Conservation (phyloP, 2,329 filamentous ascomycete species). For the Hirsutella minnesotensis region DNA sequence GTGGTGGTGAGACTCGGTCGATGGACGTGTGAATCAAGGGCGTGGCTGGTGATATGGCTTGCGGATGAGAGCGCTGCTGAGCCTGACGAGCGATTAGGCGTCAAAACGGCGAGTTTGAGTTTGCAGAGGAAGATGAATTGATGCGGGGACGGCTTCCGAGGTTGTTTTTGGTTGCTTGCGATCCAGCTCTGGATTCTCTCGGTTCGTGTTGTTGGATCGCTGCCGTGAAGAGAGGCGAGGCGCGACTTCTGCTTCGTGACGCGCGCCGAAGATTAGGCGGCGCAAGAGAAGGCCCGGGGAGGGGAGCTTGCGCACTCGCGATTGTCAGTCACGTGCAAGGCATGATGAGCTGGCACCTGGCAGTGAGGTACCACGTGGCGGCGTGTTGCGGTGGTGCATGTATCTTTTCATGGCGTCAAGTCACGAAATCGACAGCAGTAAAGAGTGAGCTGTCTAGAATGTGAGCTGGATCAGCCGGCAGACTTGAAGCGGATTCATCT, state of each 20-base stretch:
- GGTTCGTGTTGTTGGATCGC: constrained; percentile 7
- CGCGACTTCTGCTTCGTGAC: constrained; percentile 11
- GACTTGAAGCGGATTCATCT: too few relatives aligned
- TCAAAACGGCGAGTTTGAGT: not conserved
- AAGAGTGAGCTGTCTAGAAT: too few relatives aligned
- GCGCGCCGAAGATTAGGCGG: constrained; percentile 24
- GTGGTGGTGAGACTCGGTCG: too few relatives aligned
- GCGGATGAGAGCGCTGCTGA: not conserved
- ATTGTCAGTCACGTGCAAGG: constrained; percentile 2
- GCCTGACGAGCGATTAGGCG: not conserved
- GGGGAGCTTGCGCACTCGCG: too few relatives aligned
- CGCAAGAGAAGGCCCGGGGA: constrained; percentile 10
- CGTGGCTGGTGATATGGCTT: not conserved
- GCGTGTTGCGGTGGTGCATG: too few relatives aligned
- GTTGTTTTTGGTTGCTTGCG: not conserved
- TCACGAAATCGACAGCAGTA: too few relatives aligned
- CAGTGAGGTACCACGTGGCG: too few relatives aligned
- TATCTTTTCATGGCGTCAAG: too few relatives aligned
- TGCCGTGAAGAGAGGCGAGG: constrained; percentile 8
- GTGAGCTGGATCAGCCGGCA: too few relatives aligned
- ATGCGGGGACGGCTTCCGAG: not conserved
- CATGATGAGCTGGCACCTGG: too few relatives aligned
- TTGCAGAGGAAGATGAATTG: not conserved
- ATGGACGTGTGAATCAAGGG: not conserved
- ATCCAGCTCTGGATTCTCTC: constrained; percentile 8